Evolutionary conservation across 2,329 filamentous ascomycete genomes (phyloP), one percentile per base, ranked within the genome.

Genomic region (Eutypa lata): DNA sequence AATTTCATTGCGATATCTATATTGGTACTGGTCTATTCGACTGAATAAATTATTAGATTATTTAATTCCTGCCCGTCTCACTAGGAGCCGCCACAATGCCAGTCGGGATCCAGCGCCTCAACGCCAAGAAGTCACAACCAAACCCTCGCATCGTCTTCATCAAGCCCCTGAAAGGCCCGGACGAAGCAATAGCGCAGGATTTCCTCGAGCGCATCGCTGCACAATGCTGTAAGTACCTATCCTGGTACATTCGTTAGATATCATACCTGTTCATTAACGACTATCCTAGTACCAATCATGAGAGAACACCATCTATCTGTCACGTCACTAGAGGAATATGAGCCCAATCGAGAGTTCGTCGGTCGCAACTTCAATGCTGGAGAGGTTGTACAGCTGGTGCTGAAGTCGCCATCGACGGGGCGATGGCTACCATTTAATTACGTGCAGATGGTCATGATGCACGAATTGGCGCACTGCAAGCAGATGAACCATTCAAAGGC

Each of bases 391-490:
- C 90, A 96, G 71, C 79, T 96, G 1, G 91, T 96, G 1, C 79
- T 96, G 24, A 87, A 87, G 61, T 83, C 88, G 0, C 80, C 78
- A 0, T 75, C 73, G 4, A 81, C 79, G 0, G 82, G 83, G 24
- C 80, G 75, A 53, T 96, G 91, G 91, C 75, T 96, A 21, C 88
- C 89, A 0, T 91, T 94, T 65, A 78, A 84, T 56, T 91, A 91
- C 65, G 89, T 96, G 16, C 89, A 94, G 71, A 93, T 94, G 89
- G 90, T 95, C 59, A 95, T 96, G 91, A 92, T 95, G 83, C 91
- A 96, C 68, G 90, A 94, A 75, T 76, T 95, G 28, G 90, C 90
- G 3, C 90, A 95, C 69, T 92, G 89, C 77, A 88, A 90, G 69
- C 87, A 96, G 67, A 96, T 96, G 91, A 95, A 96, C 68, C 91